phyloP scores from a whole-genome alignment of 2,329 filamentous ascomycete genomes.

The Verticillium nubilum region DNA sequence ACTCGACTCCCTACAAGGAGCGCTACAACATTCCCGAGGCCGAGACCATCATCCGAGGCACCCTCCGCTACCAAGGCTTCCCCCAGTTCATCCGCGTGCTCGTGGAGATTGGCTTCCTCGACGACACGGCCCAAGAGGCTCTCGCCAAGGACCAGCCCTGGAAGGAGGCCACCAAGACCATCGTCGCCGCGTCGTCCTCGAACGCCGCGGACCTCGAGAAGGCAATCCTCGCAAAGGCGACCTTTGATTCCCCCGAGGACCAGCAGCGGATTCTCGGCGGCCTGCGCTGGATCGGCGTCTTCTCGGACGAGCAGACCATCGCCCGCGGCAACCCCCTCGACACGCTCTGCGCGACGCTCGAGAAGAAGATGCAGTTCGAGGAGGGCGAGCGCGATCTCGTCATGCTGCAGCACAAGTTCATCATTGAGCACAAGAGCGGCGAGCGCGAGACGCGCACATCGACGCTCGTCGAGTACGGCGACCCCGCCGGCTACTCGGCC shows the following conservation, averaged over 20 bases:
- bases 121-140: slow-evolving; percentile 59
- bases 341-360: slow-evolving; percentile 82
- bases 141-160: slow-evolving; percentile 66
- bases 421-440: slow-evolving; percentile 78
- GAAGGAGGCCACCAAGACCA: slow-evolving; percentile 78
- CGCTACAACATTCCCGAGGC: slow-evolving; percentile 83
- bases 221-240: slow-evolving; percentile 70
- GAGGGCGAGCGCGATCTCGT: slow-evolving; percentile 80
- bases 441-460: slow-evolving; percentile 71
- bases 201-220: slow-evolving; percentile 64
- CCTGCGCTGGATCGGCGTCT: slow-evolving; percentile 66
- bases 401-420: slow-evolving; percentile 76
- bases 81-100: slow-evolving; percentile 84
- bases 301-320: slow-evolving; percentile 63
- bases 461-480: slow-evolving; percentile 79
- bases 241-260: slow-evolving; percentile 63
- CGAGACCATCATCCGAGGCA: slow-evolving; percentile 69
- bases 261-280: slow-evolving; percentile 65
- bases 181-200: slow-evolving; percentile 64
- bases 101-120: slow-evolving; percentile 85
- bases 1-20: slow-evolving; percentile 82
- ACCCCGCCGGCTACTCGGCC: slow-evolving; percentile 69
- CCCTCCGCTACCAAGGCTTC: slow-evolving; percentile 79
- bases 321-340: slow-evolving; percentile 78
- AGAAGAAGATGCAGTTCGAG: slow-evolving; percentile 87